Conservation (phyloP, 192 early-diverging fungal genomes). For the Backusella liffmaniae region DNA sequence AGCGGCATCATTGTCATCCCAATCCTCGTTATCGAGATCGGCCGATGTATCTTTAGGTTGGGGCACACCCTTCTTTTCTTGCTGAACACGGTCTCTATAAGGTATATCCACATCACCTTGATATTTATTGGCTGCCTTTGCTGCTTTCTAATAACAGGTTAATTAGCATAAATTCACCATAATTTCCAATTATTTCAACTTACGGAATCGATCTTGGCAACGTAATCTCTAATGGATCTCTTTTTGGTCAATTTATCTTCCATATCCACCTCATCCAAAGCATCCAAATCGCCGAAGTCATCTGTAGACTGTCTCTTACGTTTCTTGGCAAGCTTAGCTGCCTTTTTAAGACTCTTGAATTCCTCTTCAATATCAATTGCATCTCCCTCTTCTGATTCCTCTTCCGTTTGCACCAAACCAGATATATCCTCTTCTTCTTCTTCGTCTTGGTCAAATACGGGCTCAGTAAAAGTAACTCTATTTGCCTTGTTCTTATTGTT, state of each 20-base stretch:
- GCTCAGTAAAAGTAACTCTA: not conserved
- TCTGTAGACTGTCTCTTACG: conserved; percentile 39
- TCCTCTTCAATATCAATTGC: conserved; percentile 35
- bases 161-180: not conserved
- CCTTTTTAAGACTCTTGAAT: conserved; percentile 45
- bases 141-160: conserved; percentile 22
- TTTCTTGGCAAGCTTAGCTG: conserved; percentile 40
- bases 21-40: conserved; percentile 58
- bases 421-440: not conserved
- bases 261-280: conserved; percentile 69
- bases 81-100: conserved; percentile 60
- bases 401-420: conserved; percentile 14
- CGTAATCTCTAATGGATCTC: conserved; percentile 57
- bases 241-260: conserved; percentile 78
- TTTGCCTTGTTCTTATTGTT: not conserved
- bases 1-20: conserved; percentile 57
- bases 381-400: conserved; percentile 17
- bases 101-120: conserved; percentile 83
- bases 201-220: conserved; percentile 65
- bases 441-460: not conserved
- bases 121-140: conserved; percentile 43
- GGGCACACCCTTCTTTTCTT: conserved; percentile 43
- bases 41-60: conserved; percentile 43
- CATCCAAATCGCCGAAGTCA: conserved; percentile 80
- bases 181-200: not conserved